A percentile compares a stretch with the other conserved stretches of the same genome.
These are phyloP conservation scores for Musa beccarii DNA, from an alignment of 176 grass and related monocot genomes.

Conservation along the genomic window DNA sequence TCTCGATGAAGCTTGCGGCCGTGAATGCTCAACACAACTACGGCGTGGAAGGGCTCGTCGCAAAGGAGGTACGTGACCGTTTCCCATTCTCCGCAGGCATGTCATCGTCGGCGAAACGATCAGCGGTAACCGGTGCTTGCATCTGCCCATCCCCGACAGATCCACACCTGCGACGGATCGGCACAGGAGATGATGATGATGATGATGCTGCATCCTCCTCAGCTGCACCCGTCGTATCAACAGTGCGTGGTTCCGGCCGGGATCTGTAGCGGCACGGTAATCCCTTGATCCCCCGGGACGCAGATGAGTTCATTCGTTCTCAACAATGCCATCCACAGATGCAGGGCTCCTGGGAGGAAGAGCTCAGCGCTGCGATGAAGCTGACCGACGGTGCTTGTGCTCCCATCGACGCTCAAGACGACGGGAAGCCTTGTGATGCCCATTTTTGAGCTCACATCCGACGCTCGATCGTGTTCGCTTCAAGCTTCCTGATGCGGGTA, in stretches of 20 bases:
- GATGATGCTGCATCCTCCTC: no score
- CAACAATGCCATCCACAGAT: not conserved
- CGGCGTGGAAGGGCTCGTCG: not conserved
- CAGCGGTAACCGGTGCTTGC: not conserved
- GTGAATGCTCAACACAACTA: not conserved
- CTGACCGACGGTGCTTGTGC: not conserved
- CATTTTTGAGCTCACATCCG: no score
- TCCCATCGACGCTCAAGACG: not conserved
- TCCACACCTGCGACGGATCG: not conserved
- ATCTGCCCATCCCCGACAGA: not conserved
- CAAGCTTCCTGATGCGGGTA: no score
- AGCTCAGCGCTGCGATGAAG: not conserved
- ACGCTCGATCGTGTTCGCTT: no score
- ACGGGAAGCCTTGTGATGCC: not conserved
- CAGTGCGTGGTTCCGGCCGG: not conserved
- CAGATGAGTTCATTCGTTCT: not conserved
- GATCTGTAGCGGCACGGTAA: slow-evolving; percentile 1
- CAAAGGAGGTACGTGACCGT: not conserved
- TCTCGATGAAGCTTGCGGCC: slow-evolving; percentile 13
- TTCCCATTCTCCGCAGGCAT: not conserved
- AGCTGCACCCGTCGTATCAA: not conserved
- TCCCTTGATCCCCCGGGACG: not conserved
- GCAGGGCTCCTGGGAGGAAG: not conserved
- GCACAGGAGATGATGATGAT: not conserved
- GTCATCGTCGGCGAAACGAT: no score